Percentiles rank a stretch among this genome's conserved stretches.
phyloP scores from a whole-genome alignment of 805 yeast genomes.

The Wickerhamiella parazyma region DNA sequence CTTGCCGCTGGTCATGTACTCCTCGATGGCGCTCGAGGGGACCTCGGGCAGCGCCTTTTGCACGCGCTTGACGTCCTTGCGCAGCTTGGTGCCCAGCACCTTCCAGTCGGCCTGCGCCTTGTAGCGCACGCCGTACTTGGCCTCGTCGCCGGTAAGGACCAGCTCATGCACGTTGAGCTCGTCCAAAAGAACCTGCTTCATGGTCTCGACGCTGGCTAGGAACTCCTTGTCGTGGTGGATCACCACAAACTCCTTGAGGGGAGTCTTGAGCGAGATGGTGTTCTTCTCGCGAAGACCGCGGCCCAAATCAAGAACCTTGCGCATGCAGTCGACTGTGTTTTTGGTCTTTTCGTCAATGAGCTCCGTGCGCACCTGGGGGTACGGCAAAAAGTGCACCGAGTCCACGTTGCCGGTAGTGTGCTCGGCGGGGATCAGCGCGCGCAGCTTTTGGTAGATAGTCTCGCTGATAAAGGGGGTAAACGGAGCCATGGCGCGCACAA shows the following conservation, averaged over 20 bases:
- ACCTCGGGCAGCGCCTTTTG: conserved; percentile 83
- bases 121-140: conserved; percentile 81
- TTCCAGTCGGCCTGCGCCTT: conserved; percentile 99
- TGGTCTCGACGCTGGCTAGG: conserved; percentile 61
- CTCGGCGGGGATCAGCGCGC: conserved; percentile 35
- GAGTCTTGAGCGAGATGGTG: conserved; percentile 85
- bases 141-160: conserved; percentile 80
- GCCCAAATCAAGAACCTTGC: conserved; percentile 89
- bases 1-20: conserved; percentile 56
- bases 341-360: conserved; percentile 74
- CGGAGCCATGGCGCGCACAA: conserved; percentile 96
- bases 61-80: conserved; percentile 84
- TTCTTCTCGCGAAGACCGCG: conserved; percentile 95
- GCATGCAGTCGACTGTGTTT: conserved; percentile 87
- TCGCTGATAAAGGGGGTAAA: conserved; percentile 95
- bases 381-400: conserved; percentile 89
- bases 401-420: conserved; percentile 40
- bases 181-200: conserved; percentile 68
- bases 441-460: conserved; percentile 67
- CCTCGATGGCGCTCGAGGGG: conserved; percentile 69
- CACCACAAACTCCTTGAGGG: conserved; percentile 76
- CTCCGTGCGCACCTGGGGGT: conserved; percentile 71
- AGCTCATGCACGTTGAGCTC: conserved; percentile 88
- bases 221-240: conserved; percentile 66
- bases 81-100: conserved; percentile 89